Evolutionary conservation across 208 protist genomes (phyloP), one percentile per base, ranked within the genome.

Genomic region (Blechomonas ayalai): DNA sequence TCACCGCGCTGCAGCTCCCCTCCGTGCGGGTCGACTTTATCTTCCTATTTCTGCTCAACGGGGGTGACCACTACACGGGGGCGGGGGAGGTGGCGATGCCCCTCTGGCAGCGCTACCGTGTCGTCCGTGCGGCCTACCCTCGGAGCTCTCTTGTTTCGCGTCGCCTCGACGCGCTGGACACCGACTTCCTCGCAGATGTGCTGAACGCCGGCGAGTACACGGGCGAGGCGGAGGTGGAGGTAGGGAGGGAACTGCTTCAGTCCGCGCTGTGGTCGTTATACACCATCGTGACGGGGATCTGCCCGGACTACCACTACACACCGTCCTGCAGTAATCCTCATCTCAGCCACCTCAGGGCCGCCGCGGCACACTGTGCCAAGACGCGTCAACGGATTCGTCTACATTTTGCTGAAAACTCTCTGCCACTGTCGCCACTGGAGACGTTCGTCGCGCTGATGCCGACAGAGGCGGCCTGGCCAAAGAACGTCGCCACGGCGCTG

Each of bases 41-140:
- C 4, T 92, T 84, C 40, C 59, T 92, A 1, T 92, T 92, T 60
- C 59, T 89, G 9, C 67, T 92, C 37, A 92, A 92, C 58, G 83
- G 83, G 26, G 83, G 83, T 22, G 83, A 92, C 51, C 76, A 89
- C 48, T 92, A 92, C 68, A 59, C 60, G 36, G 83, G 83, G 4
- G 77, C 69, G 6, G 83, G 83, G 0, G 83, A 92, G 42, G 73
- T 92, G 37, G 83, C 83, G 3, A 59, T 80, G 63, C 28, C 50
- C 13, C 52, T 92, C 38, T 92, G 83, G 79, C 54, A 43, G 22
- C 78, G 79, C 33, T 92, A 92, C 57, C 74, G 73, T 44, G 67
- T 57, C 3, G 68, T 89, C 38, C 75, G 83, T 10, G 63, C 76
- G 13, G 33, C 67, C 15, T 61, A 67, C 36, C 70, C 73, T 36